phyloP scores from a whole-genome alignment of 805 yeast species.

The Saccharomyces eubayanus region DNA sequence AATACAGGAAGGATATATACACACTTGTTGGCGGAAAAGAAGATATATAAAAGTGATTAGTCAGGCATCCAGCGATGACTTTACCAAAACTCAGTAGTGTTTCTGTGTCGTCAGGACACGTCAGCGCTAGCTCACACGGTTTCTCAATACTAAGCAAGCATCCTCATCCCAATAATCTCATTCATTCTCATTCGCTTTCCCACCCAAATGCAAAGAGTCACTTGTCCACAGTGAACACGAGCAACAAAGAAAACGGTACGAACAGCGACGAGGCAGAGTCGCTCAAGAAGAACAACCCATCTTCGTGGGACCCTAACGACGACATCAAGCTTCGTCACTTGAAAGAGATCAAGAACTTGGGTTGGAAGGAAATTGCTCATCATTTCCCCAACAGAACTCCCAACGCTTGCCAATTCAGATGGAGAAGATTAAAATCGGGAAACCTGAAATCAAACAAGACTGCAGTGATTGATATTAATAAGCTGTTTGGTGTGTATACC shows the following conservation, averaged over 20 bases:
- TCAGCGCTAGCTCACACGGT: not conserved
- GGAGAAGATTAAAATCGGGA: slow-evolving; percentile 61
- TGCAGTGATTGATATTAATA: slow-evolving; percentile 18
- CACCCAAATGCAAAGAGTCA: slow-evolving; percentile 2
- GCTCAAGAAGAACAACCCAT: slow-evolving; percentile 31
- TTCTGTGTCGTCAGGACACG: not conserved
- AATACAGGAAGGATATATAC: not conserved
- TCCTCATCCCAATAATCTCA: slow-evolving; percentile 12
- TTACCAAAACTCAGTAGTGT: not conserved
- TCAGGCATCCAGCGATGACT: not conserved
- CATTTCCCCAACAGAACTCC: slow-evolving; percentile 77
- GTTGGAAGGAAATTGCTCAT: slow-evolving; percentile 82
- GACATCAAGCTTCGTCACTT: slow-evolving; percentile 63
- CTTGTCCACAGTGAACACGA: slow-evolving; percentile 9
- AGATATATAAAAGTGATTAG: not conserved
- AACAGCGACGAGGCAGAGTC: not conserved
- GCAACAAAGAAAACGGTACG: slow-evolving; percentile 1
- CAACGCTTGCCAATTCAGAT: slow-evolving; percentile 82
- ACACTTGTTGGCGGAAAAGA: not conserved
- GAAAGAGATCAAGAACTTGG: slow-evolving; percentile 74
- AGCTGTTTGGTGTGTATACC: slow-evolving; percentile 8
- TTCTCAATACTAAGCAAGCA: slow-evolving; percentile 12
- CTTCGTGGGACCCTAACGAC: slow-evolving; percentile 75
- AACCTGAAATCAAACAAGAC: slow-evolving; percentile 31
- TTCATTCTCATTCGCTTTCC: not conserved